Conservation (phyloP, 2,329 filamentous ascomycete genomes). For the Fusarium virguliforme region DNA sequence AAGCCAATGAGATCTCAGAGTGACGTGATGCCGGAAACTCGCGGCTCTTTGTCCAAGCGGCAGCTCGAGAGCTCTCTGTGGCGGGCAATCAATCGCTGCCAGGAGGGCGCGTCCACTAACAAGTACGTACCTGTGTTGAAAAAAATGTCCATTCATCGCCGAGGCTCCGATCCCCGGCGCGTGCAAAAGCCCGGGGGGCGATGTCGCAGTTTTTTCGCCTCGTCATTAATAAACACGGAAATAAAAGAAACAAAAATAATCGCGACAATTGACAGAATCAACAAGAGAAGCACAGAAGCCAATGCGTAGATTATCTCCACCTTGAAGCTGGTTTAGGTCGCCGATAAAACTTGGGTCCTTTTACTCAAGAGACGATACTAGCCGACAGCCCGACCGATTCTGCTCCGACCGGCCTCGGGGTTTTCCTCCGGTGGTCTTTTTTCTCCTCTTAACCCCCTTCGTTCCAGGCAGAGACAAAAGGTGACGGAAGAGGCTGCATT, state of each 20-base stretch:
- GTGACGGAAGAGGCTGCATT: constrained; percentile 12
- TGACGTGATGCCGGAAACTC: constrained; percentile 49
- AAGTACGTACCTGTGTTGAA: constrained; percentile 13
- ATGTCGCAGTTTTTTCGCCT: constrained; percentile 29
- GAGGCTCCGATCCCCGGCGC: constrained; percentile 47
- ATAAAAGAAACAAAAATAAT: constrained; percentile 7
- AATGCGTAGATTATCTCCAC: not conserved
- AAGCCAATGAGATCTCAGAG: constrained; percentile 38
- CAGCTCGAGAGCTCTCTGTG: not conserved
- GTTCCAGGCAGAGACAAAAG: constrained; percentile 19
- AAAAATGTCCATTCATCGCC: constrained; percentile 38
- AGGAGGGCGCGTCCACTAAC: constrained; percentile 17
- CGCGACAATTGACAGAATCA: constrained; percentile 8
- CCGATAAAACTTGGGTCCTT: constrained; percentile 12
- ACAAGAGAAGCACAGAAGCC: not conserved
- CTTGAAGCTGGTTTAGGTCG: not conserved
- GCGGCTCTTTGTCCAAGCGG: constrained; percentile 40
- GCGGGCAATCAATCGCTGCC: constrained; percentile 13
- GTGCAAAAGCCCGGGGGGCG: constrained; percentile 29
- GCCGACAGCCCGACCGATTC: constrained; percentile 43
- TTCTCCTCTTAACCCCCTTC: constrained; percentile 19
- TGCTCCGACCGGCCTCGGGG: constrained; percentile 46
- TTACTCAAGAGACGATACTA: constrained; percentile 47
- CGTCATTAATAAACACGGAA: constrained; percentile 24
- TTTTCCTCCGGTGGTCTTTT: constrained; percentile 33